Percentiles rank a stretch among this genome's conserved stretches.
These are phyloP conservation scores for Kandelia obovata DNA, from an alignment of 345 rosid genomes.

Conservation along the genomic window DNA sequence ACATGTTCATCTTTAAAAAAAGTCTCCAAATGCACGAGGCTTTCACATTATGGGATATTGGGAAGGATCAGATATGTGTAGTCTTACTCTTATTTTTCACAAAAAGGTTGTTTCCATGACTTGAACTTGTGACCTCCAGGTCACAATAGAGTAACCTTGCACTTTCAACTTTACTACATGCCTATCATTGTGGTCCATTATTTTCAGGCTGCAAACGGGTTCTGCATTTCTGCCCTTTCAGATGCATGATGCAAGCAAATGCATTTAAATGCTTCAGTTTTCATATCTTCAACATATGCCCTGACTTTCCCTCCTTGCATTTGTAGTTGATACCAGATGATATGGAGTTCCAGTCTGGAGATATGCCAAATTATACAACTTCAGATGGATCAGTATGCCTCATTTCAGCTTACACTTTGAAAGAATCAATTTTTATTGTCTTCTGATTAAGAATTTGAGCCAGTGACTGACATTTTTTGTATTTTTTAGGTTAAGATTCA, in stretches of 20 bases:
- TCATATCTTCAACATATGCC: not conserved
- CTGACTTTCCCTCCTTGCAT: not conserved
- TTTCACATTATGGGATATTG: no score
- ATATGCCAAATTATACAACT: constrained; percentile 85
- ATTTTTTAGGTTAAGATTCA: constrained; percentile 78
- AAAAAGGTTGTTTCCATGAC: no score
- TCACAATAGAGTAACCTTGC: no score
- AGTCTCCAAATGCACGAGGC: no score
- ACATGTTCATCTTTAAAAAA: no score
- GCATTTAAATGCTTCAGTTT: no score
- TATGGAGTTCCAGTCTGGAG: constrained; percentile 95
- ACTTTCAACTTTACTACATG: not conserved
- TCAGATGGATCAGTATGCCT: constrained; percentile 77
- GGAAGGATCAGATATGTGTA: no score
- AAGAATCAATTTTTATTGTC: not conserved
- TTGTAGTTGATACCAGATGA: constrained; percentile 86
- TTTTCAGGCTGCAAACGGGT: not conserved
- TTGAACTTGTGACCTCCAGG: no score
- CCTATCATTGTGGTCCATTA: not conserved
- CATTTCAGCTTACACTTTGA: not conserved
- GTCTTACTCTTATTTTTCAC: no score
- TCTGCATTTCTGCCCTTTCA: not conserved
- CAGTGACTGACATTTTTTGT: constrained; percentile 9
- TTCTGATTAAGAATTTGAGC: not conserved
- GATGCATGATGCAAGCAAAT: not conserved